phyloP scores from a whole-genome alignment of 495 filamentous ascomycete species.

The Penicillium arizonense region DNA sequence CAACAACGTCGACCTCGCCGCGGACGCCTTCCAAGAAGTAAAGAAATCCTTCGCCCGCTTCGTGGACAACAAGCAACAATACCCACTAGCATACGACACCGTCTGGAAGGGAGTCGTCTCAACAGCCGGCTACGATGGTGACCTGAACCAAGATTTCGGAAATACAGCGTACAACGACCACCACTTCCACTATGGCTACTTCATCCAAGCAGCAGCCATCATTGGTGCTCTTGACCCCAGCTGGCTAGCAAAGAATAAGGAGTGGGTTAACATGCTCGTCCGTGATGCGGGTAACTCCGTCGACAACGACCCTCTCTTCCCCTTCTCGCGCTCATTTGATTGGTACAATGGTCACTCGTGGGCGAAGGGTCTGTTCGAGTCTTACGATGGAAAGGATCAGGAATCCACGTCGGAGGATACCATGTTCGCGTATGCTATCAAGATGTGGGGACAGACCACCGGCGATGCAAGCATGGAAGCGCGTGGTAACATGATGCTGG shows the following conservation, averaged over 20 bases:
- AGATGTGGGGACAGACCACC: constrained; percentile 85
- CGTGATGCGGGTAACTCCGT: constrained; percentile 79
- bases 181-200: constrained; percentile 91
- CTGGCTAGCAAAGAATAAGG: constrained; percentile 73
- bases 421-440: constrained; percentile 83
- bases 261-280: constrained; percentile 77
- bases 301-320: constrained; percentile 70
- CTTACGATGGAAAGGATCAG: constrained; percentile 88
- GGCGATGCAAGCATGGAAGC: constrained; percentile 81
- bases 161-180: constrained; percentile 93
- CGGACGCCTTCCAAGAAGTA: constrained; percentile 61
- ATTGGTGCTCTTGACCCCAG: constrained; percentile 75
- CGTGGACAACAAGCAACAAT: constrained; percentile 71
- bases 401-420: constrained; percentile 91
- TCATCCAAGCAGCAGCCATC: constrained; percentile 83
- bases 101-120: constrained; percentile 88
- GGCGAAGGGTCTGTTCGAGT: constrained; percentile 92
- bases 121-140: constrained; percentile 72
- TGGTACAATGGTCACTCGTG: constrained; percentile 96
- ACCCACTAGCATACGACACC: constrained; percentile 75
- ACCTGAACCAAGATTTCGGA: constrained; percentile 73
- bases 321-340: constrained; percentile 84
- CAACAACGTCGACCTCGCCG: constrained; percentile 56
- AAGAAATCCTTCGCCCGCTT: constrained; percentile 78
- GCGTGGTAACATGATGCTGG: constrained; percentile 80